These are phyloP conservation scores for Lipomyces spencermartinsiae DNA, from an alignment of 805 yeast species.

Conservation along the genomic window DNA sequence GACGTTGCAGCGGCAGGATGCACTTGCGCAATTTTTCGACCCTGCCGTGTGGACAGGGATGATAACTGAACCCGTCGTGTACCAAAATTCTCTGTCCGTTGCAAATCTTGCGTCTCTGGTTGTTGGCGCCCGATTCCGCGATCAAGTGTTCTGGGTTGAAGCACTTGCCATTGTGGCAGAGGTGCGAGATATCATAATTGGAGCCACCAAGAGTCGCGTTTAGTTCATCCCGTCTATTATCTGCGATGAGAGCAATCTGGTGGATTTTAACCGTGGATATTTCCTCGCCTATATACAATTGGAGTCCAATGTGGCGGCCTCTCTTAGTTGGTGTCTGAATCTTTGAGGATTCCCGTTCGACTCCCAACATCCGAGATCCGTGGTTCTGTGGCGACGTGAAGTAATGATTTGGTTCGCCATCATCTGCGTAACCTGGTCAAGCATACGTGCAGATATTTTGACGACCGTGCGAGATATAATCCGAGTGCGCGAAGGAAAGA, in stretches of 20 bases:
- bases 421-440: background rate
- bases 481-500: too few species aligned
- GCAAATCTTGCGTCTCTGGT: background rate
- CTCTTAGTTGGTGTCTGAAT: background rate
- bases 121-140: background rate
- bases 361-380: background rate
- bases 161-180: background rate
- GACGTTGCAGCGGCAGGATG: background rate
- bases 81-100: background rate
- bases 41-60: slow-evolving; percentile 4
- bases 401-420: background rate
- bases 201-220: background rate
- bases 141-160: background rate
- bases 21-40: background rate
- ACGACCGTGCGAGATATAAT: background rate
- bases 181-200: background rate
- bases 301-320: background rate
- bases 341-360: too few species aligned
- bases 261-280: background rate
- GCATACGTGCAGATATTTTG: background rate
- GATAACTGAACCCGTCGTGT: background rate
- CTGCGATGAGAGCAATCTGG: background rate
- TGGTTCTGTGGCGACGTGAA: background rate
- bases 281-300: background rate
- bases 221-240: background rate